These are phyloP conservation scores for Dicorynia guianensis DNA, from an alignment of 306 rosid genomes.

Conservation along the genomic window DNA sequence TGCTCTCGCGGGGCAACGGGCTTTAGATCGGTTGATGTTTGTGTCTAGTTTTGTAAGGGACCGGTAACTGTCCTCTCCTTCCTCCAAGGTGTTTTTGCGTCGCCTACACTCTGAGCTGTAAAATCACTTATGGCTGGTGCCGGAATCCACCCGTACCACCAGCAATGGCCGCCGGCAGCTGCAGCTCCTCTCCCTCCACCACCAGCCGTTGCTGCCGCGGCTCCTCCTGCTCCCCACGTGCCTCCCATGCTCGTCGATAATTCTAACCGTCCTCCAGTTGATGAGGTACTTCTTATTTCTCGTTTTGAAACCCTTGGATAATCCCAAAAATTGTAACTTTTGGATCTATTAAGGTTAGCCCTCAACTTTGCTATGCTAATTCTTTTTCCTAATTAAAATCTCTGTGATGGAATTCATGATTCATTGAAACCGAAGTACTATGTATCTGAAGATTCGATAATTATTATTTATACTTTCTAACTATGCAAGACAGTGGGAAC, in stretches of 20 bases:
- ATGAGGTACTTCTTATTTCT: conserved; percentile 58
- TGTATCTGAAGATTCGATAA: background rate
- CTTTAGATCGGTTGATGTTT: too few relatives aligned
- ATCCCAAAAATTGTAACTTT: background rate
- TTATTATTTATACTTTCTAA: too few relatives aligned
- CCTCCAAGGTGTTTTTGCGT: background rate
- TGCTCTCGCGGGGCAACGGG: background rate
- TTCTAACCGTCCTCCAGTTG: conserved; percentile 57
- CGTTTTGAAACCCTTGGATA: background rate
- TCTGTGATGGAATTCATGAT: too few relatives aligned
- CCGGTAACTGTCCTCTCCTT: background rate
- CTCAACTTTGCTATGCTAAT: too few relatives aligned
- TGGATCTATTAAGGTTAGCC: too few relatives aligned
- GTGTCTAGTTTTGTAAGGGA: too few relatives aligned
- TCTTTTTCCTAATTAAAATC: too few relatives aligned
- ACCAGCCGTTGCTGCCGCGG: conserved; percentile 36
- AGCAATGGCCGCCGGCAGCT: conserved; percentile 82
- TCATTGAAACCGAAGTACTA: too few relatives aligned
- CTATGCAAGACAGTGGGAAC: too few relatives aligned
- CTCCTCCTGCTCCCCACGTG: conserved; percentile 51
- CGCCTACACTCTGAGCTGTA: background rate
- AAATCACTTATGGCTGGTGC: conserved; percentile 75
- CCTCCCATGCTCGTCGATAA: conserved; percentile 58
- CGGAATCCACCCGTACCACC: conserved; percentile 95
- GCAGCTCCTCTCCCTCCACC: conserved; percentile 75